These are phyloP conservation scores for Talaromyces sp. DNA, from an alignment of 2,329 filamentous ascomycete species.

Conservation along the genomic window DNA sequence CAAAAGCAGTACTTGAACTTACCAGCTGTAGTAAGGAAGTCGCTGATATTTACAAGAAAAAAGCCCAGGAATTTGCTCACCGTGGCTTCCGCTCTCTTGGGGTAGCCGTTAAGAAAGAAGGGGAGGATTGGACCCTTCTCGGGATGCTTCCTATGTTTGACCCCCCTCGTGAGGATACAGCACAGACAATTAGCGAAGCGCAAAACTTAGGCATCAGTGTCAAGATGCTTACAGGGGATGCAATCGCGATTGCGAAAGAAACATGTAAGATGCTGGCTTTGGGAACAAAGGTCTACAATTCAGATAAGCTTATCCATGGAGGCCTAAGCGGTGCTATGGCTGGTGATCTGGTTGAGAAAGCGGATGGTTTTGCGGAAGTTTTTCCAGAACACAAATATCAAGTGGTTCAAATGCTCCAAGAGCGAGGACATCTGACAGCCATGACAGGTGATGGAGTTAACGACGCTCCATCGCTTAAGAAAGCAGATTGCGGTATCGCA, in stretches of 20 bases:
- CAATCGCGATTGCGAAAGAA: constrained; percentile 78
- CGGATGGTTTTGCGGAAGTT: constrained; percentile 73
- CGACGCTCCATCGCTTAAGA: constrained; percentile 73
- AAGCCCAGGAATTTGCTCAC: constrained; percentile 74
- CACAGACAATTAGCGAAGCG: constrained; percentile 75
- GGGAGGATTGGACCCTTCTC: constrained; percentile 71
- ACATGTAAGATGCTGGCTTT: constrained; percentile 80
- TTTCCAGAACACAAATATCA: constrained; percentile 77
- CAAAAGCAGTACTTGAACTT: constrained; percentile 72
- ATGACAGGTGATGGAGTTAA: constrained; percentile 79
- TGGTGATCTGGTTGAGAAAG: constrained; percentile 74
- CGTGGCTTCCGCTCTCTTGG: constrained; percentile 79
- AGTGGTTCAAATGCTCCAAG: constrained; percentile 74
- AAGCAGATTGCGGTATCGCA: constrained; percentile 73
- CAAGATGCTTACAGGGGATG: constrained; percentile 81
- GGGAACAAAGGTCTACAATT: constrained; percentile 80
- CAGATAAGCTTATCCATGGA: constrained; percentile 74
- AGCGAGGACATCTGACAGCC: constrained; percentile 70
- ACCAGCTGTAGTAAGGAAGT: constrained; percentile 68
- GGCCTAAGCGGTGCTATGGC: constrained; percentile 72
- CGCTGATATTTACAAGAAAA: constrained; percentile 67
- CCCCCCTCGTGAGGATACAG: constrained; percentile 76
- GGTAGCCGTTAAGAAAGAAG: constrained; percentile 76
- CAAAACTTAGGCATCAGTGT: constrained; percentile 75
- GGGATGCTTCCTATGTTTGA: constrained; percentile 82